phyloP scores from a whole-genome alignment of 2,329 filamentous ascomycete genomes.

The Bipolaris cookei region DNA sequence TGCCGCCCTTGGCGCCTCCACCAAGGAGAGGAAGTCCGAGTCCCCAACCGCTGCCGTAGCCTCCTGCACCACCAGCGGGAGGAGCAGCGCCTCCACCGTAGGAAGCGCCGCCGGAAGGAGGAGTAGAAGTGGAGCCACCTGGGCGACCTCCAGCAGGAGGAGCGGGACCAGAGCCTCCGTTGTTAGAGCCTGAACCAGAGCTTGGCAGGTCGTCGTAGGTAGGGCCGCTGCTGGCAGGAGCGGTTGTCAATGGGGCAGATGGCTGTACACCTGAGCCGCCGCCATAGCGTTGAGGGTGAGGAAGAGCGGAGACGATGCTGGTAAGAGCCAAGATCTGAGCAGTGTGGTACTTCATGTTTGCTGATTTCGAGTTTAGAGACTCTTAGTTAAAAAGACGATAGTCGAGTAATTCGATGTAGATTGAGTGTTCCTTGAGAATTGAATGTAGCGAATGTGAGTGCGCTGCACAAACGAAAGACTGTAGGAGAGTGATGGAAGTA shows the following conservation, averaged over 20 bases:
- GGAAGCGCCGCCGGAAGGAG: background rate
- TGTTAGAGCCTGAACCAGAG: background rate
- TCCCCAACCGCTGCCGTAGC: background rate
- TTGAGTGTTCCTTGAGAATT: background rate
- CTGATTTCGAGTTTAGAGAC: slow-evolving; percentile 1
- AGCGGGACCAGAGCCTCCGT: background rate
- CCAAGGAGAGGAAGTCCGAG: background rate
- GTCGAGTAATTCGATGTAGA: background rate
- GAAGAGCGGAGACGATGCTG: slow-evolving; percentile 11
- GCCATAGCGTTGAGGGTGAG: slow-evolving; percentile 7
- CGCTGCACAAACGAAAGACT: slow-evolving; percentile 12
- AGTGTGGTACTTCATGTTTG: slow-evolving; percentile 16
- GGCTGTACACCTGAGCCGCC: background rate
- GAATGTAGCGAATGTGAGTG: slow-evolving; percentile 4
- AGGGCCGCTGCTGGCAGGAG: background rate
- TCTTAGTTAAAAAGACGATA: background rate
- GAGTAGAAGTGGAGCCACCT: background rate
- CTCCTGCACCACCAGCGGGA: background rate
- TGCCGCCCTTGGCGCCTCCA: background rate
- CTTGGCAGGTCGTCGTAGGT: background rate
- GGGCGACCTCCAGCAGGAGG: background rate
- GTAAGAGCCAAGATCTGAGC: slow-evolving; percentile 11
- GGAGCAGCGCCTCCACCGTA: background rate
- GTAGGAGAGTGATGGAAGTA: background rate
- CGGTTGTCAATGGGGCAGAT: slow-evolving; percentile 6